A percentile compares a stretch with the other conserved stretches of the same genome.
These are phyloP conservation scores for Colletotrichum sansevieriae DNA, from an alignment of 2,329 filamentous ascomycete genomes.

Conservation along the genomic window DNA sequence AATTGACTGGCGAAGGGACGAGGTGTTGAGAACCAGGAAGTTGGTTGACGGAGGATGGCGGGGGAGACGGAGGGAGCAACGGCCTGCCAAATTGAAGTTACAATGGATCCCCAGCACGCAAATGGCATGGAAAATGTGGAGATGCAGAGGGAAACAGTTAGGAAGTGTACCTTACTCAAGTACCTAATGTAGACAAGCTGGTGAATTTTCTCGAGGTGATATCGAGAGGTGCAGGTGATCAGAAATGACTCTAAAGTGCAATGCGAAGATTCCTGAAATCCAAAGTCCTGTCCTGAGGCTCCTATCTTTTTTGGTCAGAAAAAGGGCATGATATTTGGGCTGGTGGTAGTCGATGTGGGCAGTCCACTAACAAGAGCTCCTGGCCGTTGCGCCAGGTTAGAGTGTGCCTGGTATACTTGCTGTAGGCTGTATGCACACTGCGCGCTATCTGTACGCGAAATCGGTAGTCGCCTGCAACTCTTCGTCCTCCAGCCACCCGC, in stretches of 20 bases:
- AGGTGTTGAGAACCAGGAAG: slow-evolving; percentile 34
- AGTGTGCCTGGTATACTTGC: slow-evolving; percentile 23
- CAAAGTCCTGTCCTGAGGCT: slow-evolving; percentile 20
- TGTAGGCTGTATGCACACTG: slow-evolving; percentile 7
- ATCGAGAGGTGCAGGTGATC: slow-evolving; percentile 24
- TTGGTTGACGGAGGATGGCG: slow-evolving; percentile 31
- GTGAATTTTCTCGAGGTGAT: slow-evolving; percentile 14
- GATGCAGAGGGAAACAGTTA: slow-evolving; percentile 12
- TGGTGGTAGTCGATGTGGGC: slow-evolving; percentile 15
- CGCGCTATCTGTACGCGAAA: slow-evolving; percentile 27
- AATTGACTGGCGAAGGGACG: slow-evolving; percentile 30
- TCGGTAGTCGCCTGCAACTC: slow-evolving; percentile 19
- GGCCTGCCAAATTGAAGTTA: not conserved
- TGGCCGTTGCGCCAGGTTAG: not conserved
- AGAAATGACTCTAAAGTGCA: slow-evolving; percentile 30
- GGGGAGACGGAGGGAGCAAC: slow-evolving; percentile 23
- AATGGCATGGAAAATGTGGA: not conserved
- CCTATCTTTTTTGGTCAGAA: not conserved
- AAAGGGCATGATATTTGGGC: slow-evolving; percentile 1
- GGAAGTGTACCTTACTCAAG: not conserved
- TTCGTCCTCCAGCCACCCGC: not conserved
- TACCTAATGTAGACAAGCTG: slow-evolving; percentile 2
- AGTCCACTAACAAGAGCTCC: slow-evolving; percentile 9
- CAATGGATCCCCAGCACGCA: slow-evolving; percentile 1
- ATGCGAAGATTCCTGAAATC: slow-evolving; percentile 28